Evolutionary conservation across 2,329 filamentous ascomycete genomes (phyloP).

Genomic region (Fonsecaea multimorphosa): DNA sequence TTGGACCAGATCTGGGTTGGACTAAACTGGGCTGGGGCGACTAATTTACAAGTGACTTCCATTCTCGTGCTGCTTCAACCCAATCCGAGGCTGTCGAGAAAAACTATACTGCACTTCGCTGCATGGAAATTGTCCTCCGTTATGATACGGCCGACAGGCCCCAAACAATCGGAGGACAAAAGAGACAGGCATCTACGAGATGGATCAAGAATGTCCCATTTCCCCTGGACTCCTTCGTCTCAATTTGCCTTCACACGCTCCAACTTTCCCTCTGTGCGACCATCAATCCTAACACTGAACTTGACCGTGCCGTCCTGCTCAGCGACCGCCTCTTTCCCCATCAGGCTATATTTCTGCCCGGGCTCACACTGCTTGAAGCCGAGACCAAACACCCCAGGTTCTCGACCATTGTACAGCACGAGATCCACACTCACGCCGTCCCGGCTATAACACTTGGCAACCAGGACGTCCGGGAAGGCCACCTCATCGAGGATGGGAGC

Average conservation of each 20-base stretch:
- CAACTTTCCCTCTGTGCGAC: constrained; percentile 17
- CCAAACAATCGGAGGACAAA: background rate
- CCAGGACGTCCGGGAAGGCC: constrained; percentile 29
- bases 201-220: background rate
- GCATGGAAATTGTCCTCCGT: too few relatives aligned
- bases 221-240: background rate
- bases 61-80: too few relatives aligned
- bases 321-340: constrained; percentile 12
- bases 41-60: too few relatives aligned
- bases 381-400: constrained; percentile 17
- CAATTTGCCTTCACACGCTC: constrained; percentile 5
- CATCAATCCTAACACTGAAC: constrained; percentile 21
- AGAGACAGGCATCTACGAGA: background rate
- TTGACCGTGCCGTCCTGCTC: constrained; percentile 14
- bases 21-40: too few relatives aligned
- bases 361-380: constrained; percentile 17
- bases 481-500: constrained; percentile 26
- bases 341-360: constrained; percentile 16
- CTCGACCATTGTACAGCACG: constrained; percentile 22
- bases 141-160: too few relatives aligned
- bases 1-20: too few relatives aligned
- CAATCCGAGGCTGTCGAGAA: too few relatives aligned
- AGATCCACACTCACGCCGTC: constrained; percentile 28
- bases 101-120: too few relatives aligned
- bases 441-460: constrained; percentile 25